Evolutionary conservation across 805 yeast genomes (phyloP), one percentile per base, ranked within the genome.

Genomic region (Yamadazyma sp.): DNA sequence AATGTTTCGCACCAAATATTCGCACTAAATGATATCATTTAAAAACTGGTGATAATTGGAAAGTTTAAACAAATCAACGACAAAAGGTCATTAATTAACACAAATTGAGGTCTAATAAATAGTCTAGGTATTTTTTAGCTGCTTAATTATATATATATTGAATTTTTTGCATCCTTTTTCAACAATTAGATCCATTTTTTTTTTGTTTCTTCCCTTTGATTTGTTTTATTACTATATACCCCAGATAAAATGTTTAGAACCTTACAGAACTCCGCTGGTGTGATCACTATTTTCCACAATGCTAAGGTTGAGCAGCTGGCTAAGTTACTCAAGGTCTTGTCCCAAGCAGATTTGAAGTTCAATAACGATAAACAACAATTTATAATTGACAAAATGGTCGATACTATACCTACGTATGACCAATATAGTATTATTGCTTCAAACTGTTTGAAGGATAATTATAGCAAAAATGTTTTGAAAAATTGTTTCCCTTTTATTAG

Each of bases 371-470:
- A 55, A 25, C 50, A 49, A 38, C 40, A 54, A 36, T 64, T 67
- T 36, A 55, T 54, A 29, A 40, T 67, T 34, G 70, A 66, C 42
- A 48, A 65, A 45, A 51, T 56, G 60, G 56, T 58, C 12, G 53
- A 63, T 38, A 54, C 56, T 27, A 60, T 67, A 56, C 73, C 73
- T 23, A 67, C 73, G 4, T 66, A 52, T 39, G 69, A 62, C 47
- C 72, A 66, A 45, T 67, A 59, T 45, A 46, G 45, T 20, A 38
- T 44, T 21, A 53, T 67, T 27, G 40, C 53, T 30, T 39, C 48
- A 33, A 50, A 56, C 23, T 62, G 59, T 39, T 41, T 55, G 15
- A 45, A 48, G 10, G 57, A 57, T 28, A 47, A 43, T 9, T 40
- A 42, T 5, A 47, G 58, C 40, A 55, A 54, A 39, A 22, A 38